Base-by-base conservation (phyloP, 345 rosid species). In the Abelmoschus esculentus region DNA sequence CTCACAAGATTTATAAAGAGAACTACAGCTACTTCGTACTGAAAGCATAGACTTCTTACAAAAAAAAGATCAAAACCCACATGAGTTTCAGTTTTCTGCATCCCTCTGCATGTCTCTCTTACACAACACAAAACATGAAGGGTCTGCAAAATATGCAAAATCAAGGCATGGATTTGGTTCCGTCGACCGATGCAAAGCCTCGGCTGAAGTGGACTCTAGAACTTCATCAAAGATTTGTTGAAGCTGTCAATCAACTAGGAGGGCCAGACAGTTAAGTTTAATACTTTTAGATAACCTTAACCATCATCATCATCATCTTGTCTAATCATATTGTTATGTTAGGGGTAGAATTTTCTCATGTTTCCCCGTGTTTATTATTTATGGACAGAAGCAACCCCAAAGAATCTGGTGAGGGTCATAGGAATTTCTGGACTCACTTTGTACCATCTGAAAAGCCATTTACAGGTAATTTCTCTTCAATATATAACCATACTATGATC, bases 151-250 rank as follows among this genome's bases (percentile, higher is more conserved):
- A 70, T 42, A 67, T 75, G 71, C 88, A 81, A 65, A 86, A 80
- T 77, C 83, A 77, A 56, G 82, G 81, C 70, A 87, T 84, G 96
- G 88, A 75, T 73, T 85, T 91, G 83, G 86, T 89, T 61, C 76
- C 89, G 74, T 91, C 99, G 42, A 81, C 90, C 38, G 97, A 95
- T 86, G 90, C 96, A 36, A 95, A 95, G 80, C 99, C 99, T 55
- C 90, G 96, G 81, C 86, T 95, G 29, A 95, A 95, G 79, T 91
- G 99, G 99, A 91, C 96, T 75, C 80, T 84, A 53, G 99, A 95
- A 78, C 96, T 95, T 54, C 99, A 91, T 81, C 93, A 83, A 29
- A 82, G 84, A 73, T 95, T 95, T 79, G 83, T 86, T n/a, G 97
- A 91, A 70, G 91, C 91, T 0, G 85, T 95, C 80, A 72, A 75